A percentile compares a stretch with the other conserved stretches of the same genome.
phyloP scores from a whole-genome alignment of 2,329 filamentous ascomycete species.

The Neobulgaria alba region DNA sequence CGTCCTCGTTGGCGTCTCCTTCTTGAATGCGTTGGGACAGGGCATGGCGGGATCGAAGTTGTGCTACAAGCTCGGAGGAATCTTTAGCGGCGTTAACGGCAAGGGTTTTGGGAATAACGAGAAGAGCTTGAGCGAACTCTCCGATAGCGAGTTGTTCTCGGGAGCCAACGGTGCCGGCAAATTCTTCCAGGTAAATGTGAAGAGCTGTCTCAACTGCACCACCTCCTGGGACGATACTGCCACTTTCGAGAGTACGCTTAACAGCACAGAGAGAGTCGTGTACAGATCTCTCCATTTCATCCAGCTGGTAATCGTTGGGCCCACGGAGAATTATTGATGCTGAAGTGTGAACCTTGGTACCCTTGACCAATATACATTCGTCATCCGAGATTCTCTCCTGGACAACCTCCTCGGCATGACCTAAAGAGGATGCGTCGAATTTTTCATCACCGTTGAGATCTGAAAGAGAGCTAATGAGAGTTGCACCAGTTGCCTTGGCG shows the following conservation, averaged over 20 bases:
- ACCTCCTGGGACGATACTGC: conserved; percentile 91
- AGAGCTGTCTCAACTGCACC: conserved; percentile 97
- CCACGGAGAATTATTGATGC: conserved; percentile 94
- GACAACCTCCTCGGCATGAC: conserved; percentile 89
- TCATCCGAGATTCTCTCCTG: conserved; percentile 98
- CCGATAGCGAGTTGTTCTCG: conserved; percentile 96
- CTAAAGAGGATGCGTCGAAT: conserved; percentile 84
- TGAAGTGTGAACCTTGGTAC: conserved; percentile 87
- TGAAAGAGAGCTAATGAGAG: conserved; percentile 83
- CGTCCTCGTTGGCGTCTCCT: conserved; percentile 74
- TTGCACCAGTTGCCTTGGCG: conserved; percentile 91
- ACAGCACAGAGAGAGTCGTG: conserved; percentile 96
- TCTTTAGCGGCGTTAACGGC: conserved; percentile 97
- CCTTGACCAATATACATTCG: conserved; percentile 94
- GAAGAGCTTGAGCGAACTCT: conserved; percentile 90
- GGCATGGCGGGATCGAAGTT: conserved; percentile 88
- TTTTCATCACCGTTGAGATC: conserved; percentile 97
- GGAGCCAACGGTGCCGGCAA: conserved; percentile 92
- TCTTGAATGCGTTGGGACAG: conserved; percentile 87
- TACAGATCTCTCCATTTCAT: conserved; percentile 98
- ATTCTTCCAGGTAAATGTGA: conserved; percentile 98
- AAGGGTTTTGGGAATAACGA: conserved; percentile 91
- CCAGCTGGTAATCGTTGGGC: conserved; percentile 89
- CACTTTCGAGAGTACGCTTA: conserved; percentile 93
- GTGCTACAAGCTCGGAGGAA: conserved; percentile 86